Conservation (phyloP, 345 rosid species). For the Luvunga scandens region DNA sequence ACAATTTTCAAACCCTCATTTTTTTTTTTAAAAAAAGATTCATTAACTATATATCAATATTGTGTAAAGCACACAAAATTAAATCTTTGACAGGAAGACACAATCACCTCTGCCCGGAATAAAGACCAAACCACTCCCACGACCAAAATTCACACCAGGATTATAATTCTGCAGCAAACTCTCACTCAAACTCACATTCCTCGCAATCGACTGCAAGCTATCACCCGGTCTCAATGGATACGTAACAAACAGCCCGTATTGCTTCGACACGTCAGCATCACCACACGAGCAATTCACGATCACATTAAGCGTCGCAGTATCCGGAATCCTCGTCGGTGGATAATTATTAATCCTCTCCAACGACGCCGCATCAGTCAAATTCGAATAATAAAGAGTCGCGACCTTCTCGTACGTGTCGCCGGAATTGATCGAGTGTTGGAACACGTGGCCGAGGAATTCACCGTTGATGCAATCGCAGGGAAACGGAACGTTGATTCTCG, state of each 20-base stretch:
- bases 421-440: slow-evolving; percentile 21
- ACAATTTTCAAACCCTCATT: background rate
- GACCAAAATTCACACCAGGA: slow-evolving; percentile 48
- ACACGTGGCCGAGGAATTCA: slow-evolving; percentile 48
- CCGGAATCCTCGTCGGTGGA: slow-evolving; percentile 35
- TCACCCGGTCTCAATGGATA: slow-evolving; percentile 67
- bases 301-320: slow-evolving; percentile 38
- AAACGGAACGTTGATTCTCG: slow-evolving; percentile 61
- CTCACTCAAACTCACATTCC: slow-evolving; percentile 25
- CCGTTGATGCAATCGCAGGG: slow-evolving; percentile 59
- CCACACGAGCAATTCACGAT: slow-evolving; percentile 81
- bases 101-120: slow-evolving; percentile 64
- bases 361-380: slow-evolving; percentile 41
- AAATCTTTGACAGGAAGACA: background rate
- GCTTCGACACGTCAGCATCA: slow-evolving; percentile 36
- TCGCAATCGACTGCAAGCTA: slow-evolving; percentile 44
- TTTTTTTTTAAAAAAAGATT: background rate
- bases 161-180: slow-evolving; percentile 56
- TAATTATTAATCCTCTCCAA: slow-evolving; percentile 35
- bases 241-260: slow-evolving; percentile 61
- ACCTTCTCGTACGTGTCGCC: slow-evolving; percentile 33
- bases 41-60: background rate
- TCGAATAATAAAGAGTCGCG: slow-evolving; percentile 33
- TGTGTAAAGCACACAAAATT: background rate
- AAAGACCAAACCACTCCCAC: slow-evolving; percentile 66